Conservation (phyloP, 768 basidiomycete species). For the Boletus rubropictus region DNA sequence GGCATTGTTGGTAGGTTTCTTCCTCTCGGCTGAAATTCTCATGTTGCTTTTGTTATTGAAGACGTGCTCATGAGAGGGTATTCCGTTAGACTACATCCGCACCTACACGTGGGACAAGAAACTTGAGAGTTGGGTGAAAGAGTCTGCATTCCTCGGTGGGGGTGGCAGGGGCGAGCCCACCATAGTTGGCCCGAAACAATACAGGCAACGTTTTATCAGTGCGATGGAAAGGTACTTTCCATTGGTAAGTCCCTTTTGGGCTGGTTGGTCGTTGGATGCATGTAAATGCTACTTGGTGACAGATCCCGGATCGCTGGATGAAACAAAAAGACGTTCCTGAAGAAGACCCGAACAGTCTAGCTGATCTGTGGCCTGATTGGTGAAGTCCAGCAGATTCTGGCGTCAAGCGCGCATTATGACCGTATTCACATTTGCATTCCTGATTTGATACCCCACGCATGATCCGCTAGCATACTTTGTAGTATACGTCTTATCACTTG, state of each 20-base stretch:
- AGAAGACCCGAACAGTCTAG: conserved; percentile 55
- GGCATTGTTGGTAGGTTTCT: conserved; percentile 85
- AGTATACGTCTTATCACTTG: neutral
- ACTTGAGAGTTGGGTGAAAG: conserved; percentile 97
- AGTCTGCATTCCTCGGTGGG: conserved; percentile 83
- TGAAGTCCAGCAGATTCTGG: conserved; percentile 16
- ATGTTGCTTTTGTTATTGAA: neutral
- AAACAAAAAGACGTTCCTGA: conserved; percentile 76
- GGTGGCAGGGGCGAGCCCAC: conserved; percentile 87
- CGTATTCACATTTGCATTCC: conserved; percentile 3
- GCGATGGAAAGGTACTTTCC: conserved; percentile 92
- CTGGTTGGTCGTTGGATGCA: neutral
- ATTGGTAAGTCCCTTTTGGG: conserved; percentile 44
- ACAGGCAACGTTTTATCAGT: conserved; percentile 78
- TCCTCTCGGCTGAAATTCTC: neutral
- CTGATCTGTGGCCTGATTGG: conserved; percentile 65
- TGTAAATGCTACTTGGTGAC: neutral
- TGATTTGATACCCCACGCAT: conserved; percentile 25
- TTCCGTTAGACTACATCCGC: conserved; percentile 74
- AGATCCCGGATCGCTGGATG: conserved; percentile 92
- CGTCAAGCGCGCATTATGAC: neutral
- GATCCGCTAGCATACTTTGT: conserved; percentile 22
- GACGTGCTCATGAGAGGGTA: conserved; percentile 3
- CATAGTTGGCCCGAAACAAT: conserved; percentile 93
- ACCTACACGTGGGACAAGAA: conserved; percentile 99